A percentile compares a stretch with the other conserved stretches of the same genome.
Conservation (phyloP, 2,329 filamentous ascomycete species). For the Clonostachys chloroleuca region DNA sequence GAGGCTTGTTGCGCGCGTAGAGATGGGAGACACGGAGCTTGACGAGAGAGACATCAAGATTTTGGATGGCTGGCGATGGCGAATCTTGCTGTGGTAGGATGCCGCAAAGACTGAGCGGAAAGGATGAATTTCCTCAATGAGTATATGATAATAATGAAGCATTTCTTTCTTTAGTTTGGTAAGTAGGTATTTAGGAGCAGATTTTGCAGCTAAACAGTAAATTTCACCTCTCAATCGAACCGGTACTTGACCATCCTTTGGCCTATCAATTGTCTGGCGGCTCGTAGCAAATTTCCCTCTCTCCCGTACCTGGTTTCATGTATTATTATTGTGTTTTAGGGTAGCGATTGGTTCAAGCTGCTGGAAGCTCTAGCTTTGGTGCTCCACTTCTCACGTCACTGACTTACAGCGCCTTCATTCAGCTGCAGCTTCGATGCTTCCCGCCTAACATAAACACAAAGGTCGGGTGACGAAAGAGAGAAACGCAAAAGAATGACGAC, state of each 20-base stretch:
- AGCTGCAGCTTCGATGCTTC: neutral
- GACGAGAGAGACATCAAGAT: constrained; percentile 42
- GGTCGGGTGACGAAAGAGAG: neutral
- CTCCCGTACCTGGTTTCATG: too few species aligned
- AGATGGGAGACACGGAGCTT: constrained; percentile 38
- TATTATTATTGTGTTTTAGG: neutral
- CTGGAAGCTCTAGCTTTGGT: neutral
- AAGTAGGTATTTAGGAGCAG: too few species aligned
- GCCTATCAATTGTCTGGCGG: neutral
- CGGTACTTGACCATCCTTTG: too few species aligned
- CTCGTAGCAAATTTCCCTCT: neutral
- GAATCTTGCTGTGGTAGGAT: constrained; percentile 42
- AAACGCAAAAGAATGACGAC: neutral
- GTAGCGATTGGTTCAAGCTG: neutral
- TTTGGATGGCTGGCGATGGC: constrained; percentile 52
- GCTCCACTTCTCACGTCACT: neutral
- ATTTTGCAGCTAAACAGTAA: too few species aligned
- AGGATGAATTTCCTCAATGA: neutral
- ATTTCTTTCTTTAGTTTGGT: too few species aligned
- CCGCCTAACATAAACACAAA: neutral
- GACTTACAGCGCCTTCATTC: neutral
- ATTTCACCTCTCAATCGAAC: too few species aligned
- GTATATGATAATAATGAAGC: too few species aligned
- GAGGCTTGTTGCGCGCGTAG: constrained; percentile 39
- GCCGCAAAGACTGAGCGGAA: neutral